phyloP scores from a whole-genome alignment of 2,329 filamentous ascomycete genomes.

The Cladobotryum mycophilum region DNA sequence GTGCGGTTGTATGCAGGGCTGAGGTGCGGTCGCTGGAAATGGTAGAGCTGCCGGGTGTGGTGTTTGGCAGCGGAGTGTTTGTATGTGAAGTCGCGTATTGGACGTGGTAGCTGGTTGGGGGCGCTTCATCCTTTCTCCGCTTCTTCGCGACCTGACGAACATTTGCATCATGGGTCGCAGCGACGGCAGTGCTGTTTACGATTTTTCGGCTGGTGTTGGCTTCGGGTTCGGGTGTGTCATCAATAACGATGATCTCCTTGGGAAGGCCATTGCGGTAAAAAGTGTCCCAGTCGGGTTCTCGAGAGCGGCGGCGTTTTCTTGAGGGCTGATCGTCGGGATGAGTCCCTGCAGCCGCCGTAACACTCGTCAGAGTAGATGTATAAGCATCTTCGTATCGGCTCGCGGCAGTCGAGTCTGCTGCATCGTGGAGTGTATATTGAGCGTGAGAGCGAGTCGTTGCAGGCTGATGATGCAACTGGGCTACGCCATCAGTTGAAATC shows the following conservation, averaged over 20 bases:
- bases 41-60: conserved; percentile 61
- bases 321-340: conserved; percentile 24
- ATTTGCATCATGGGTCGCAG: conserved; percentile 19
- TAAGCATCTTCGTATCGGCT: conserved; percentile 17
- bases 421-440: conserved; percentile 15
- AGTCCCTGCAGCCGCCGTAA: conserved; percentile 18
- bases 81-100: conserved; percentile 63
- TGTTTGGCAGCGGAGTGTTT: conserved; percentile 63
- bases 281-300: conserved; percentile 67
- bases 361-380: conserved; percentile 11
- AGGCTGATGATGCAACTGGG: conserved; percentile 24
- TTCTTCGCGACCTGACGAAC: conserved; percentile 61
- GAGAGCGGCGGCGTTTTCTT: conserved; percentile 51
- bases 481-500: conserved; percentile 28
- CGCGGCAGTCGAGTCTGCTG: conserved; percentile 18
- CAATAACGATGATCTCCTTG: conserved; percentile 80
- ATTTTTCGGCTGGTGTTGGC: conserved; percentile 36
- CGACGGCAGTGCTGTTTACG: conserved; percentile 25
- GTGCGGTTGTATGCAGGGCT: conserved; percentile 74
- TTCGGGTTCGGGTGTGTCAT: conserved; percentile 61
- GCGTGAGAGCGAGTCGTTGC: conserved; percentile 25
- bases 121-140: conserved; percentile 58
- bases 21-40: conserved; percentile 81
- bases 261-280: conserved; percentile 81
- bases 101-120: conserved; percentile 68